Evolutionary conservation across 371 early-diverging fungal species (phyloP), one percentile per base, ranked within the genome.

Genomic region (Entomophthora muscae): DNA sequence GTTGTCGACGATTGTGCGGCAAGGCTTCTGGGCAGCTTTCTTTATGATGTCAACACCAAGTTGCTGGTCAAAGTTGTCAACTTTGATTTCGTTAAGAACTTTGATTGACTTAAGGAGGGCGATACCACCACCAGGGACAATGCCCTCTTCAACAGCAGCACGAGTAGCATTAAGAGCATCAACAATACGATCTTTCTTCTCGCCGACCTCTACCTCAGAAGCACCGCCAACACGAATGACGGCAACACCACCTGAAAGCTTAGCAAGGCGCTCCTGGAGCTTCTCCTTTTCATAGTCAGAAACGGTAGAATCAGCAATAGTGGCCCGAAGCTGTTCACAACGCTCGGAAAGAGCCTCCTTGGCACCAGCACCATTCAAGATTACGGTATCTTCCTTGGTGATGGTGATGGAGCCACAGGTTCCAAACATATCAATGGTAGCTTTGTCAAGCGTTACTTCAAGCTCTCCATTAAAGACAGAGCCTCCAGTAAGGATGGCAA

Each of bases 171-270:
- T 93, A 65, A 97, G 79, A 13, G 98, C 94, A 77, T 97, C 98
- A 65, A 91, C 96, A 70, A 94, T 93, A 56, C 96, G 83, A 77
- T 97, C 98, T 87, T 97, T 97, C 91, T 95, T 96, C 78, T 97
- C 98, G 65, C 96, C 95, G 53, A 97, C 98, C 75, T 97, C 98
- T 53, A 97, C 94, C 75, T 97, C 98, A 55, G 93, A 92, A 32
- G 88, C 75, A 54, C 98, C 98, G 66, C 98, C 98, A 64, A 97
- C 95, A 74, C 88, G 90, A 73, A 97, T 94, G 71, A 97, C 97
- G 56, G 98, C 98, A 63, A 97, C 98, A 78, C 98, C 98, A 64
- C 95, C 94, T 64, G 89, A 86, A 32, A 97, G 78, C 80, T 96
- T 95, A 67, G 98, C 98, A 68, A 97, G 86, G 71, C 98, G 92